A percentile compares a stretch with the other conserved stretches of the same genome.
phyloP scores from a whole-genome alignment of 768 basidiomycete genomes.

The Hortiboletus campestris region DNA sequence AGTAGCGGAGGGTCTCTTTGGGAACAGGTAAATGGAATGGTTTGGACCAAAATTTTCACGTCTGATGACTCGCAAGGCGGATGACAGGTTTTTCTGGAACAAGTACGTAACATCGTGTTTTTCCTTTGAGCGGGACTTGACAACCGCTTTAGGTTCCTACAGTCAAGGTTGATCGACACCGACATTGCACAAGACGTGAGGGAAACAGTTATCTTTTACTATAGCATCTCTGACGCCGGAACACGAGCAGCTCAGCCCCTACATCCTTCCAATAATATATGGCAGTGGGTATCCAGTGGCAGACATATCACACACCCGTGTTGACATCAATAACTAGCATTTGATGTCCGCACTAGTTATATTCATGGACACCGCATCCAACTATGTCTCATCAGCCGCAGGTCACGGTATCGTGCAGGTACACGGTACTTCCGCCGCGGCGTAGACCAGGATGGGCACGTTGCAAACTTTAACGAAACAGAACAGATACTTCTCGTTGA shows the following conservation, averaged over 20 bases:
- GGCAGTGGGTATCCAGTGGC: conserved; percentile 69
- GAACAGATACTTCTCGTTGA: conserved; percentile 90
- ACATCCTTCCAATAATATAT: conserved; percentile 90
- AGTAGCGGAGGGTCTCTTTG: conserved; percentile 61
- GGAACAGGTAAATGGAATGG: conserved; percentile 60
- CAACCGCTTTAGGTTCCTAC: conserved; percentile 43
- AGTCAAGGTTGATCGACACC: conserved; percentile 58
- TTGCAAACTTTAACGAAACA: conserved; percentile 97
- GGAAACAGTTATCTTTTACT: background rate
- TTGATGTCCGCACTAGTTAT: conserved; percentile 74
- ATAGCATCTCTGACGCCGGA: conserved; percentile 6
- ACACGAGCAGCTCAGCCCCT: conserved; percentile 67
- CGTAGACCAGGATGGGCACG: conserved; percentile 83
- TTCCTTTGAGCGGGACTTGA: conserved; percentile 2
- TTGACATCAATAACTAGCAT: conserved; percentile 50
- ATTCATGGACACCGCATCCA: conserved; percentile 79
- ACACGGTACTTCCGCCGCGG: conserved; percentile 97
- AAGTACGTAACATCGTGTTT: conserved; percentile 36
- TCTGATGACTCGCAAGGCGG: conserved; percentile 54
- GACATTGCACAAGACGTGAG: conserved; percentile 66
- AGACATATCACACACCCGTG: background rate
- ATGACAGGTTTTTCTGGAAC: conserved; percentile 99
- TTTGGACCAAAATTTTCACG: background rate
- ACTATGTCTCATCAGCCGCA: conserved; percentile 86
- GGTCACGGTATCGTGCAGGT: conserved; percentile 91